phyloP scores from a whole-genome alignment of 768 basidiomycete genomes.

The Sarcodon sp. region DNA sequence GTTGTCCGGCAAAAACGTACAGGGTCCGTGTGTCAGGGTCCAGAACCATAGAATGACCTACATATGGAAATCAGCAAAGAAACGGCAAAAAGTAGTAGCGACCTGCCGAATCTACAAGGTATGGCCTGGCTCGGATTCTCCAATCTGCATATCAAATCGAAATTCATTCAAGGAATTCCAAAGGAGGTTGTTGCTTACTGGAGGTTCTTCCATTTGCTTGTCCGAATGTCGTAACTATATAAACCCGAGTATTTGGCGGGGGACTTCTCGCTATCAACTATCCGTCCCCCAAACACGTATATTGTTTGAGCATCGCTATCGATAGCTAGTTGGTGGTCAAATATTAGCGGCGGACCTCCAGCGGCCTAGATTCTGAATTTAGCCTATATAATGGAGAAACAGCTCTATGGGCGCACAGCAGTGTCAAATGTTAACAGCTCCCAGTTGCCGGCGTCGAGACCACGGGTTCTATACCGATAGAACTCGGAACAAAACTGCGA shows the following conservation, averaged over 20 bases:
- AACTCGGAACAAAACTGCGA: slow-evolving; percentile 50
- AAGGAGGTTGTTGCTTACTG: slow-evolving; percentile 33
- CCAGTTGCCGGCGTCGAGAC: slow-evolving; percentile 55
- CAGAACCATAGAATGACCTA: slow-evolving; percentile 76
- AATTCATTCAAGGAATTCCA: not conserved
- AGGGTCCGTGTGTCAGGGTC: slow-evolving; percentile 45
- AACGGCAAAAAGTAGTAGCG: not conserved
- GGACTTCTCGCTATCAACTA: slow-evolving; percentile 55
- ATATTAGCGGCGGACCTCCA: slow-evolving; percentile 62
- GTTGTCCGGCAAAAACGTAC: slow-evolving; percentile 67
- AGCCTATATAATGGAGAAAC: not conserved
- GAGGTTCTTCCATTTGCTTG: slow-evolving; percentile 53
- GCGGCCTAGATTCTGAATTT: slow-evolving; percentile 25
- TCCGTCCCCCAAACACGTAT: slow-evolving; percentile 66
- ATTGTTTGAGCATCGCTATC: slow-evolving; percentile 59
- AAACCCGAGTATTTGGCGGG: slow-evolving; percentile 53
- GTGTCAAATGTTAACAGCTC: slow-evolving; percentile 58
- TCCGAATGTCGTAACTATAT: slow-evolving; percentile 57
- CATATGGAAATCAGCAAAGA: not conserved
- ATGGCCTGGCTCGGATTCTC: slow-evolving; percentile 23
- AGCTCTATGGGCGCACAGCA: slow-evolving; percentile 22
- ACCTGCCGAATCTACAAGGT: slow-evolving; percentile 48
- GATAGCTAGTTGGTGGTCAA: slow-evolving; percentile 75
- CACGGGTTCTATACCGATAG: slow-evolving; percentile 61
- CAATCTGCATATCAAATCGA: not conserved